Evolutionary conservation across 345 rosid genomes (phyloP), one percentile per base, ranked within the genome.

Genomic region (Brassica napus): DNA sequence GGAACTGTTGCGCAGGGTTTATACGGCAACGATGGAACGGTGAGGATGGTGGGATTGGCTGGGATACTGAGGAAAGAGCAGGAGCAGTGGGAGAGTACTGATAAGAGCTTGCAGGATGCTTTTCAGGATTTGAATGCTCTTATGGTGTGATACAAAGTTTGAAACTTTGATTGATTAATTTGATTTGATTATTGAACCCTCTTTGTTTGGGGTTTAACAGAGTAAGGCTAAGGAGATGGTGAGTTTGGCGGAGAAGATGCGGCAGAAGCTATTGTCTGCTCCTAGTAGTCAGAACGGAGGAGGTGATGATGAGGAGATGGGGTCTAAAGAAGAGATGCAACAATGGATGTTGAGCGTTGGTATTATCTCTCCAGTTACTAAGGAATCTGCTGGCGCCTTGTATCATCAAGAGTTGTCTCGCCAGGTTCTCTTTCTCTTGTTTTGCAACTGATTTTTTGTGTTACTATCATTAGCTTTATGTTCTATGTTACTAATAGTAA

Each of bases 301-400:
- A 10, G 69, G 83, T 32, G 90, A 87, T 82, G 92, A 93, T 39
- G 99, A 91, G 14, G 97, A 91, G 84, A 83, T 89, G 90, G 98
- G 97, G 65, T 90, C 99, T 24, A 90, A 90, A 84, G 95, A 94
- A 79, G 98, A 93, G 81, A 91, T 93, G 81, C 99, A 95, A 80
- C 97, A 93, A 60, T 91, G 91, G 94, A 82, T 95, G 87, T 78
- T 93, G 87, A 95, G 99, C 71, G 92, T 93, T 82, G 99, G 99
- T 85, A 93, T 93, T 82, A 83, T 91, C 80, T 93, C 99, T 24
- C 99, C 98, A 0, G 99, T 93, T 57, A 95, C 99, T 42, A 89
- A 91, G 74, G 99, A 93, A 75, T 89, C 98, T 71, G 99, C 99
- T 0, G 98, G 98, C 39, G 99, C 98, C 8, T 79, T 93, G 80